Evolutionary conservation across 2,329 filamentous ascomycete species (phyloP).

Genomic region (Phaeosphaeriaceae sp.): DNA sequence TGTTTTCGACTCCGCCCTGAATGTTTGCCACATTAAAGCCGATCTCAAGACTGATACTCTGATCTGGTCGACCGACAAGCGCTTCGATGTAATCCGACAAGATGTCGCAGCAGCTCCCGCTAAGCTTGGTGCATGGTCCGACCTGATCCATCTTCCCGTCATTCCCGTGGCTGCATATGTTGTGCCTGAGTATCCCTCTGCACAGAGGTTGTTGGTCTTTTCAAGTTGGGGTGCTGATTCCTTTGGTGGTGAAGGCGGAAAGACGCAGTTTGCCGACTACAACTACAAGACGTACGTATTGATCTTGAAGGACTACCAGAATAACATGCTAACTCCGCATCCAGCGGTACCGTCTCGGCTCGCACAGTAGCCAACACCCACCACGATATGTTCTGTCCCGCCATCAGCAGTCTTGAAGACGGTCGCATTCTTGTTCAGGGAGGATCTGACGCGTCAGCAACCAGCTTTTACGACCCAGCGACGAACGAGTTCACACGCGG

Average conservation of each 20-base stretch:
- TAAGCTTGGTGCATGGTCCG: slow-evolving; percentile 30
- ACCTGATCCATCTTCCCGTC: slow-evolving; percentile 32
- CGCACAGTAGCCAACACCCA: slow-evolving; percentile 32
- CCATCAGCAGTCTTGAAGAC: slow-evolving; percentile 31
- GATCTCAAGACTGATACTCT: slow-evolving; percentile 27
- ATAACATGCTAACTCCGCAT: slow-evolving; percentile 4
- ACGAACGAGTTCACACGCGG: slow-evolving; percentile 25
- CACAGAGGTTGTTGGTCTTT: slow-evolving; percentile 31
- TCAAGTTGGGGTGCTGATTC: slow-evolving; percentile 36
- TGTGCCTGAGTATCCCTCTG: slow-evolving; percentile 31
- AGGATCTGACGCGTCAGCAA: slow-evolving; percentile 30
- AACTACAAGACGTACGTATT: slow-evolving; percentile 30
- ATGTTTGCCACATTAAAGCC: slow-evolving; percentile 33
- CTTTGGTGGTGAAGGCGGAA: slow-evolving; percentile 30
- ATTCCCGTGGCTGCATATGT: slow-evolving; percentile 39
- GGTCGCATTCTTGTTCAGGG: slow-evolving; percentile 33
- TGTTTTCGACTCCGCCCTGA: slow-evolving; percentile 24
- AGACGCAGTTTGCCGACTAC: slow-evolving; percentile 35
- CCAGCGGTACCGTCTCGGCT: slow-evolving; percentile 27
- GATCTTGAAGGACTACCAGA: neutral
- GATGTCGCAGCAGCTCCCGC: slow-evolving; percentile 20
- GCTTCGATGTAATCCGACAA: slow-evolving; percentile 31
- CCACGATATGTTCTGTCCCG: slow-evolving; percentile 38
- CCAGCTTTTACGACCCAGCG: slow-evolving; percentile 29
- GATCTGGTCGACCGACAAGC: slow-evolving; percentile 37